phyloP scores from a whole-genome alignment of 768 basidiomycete species.

The Mycena sanguinolenta region DNA sequence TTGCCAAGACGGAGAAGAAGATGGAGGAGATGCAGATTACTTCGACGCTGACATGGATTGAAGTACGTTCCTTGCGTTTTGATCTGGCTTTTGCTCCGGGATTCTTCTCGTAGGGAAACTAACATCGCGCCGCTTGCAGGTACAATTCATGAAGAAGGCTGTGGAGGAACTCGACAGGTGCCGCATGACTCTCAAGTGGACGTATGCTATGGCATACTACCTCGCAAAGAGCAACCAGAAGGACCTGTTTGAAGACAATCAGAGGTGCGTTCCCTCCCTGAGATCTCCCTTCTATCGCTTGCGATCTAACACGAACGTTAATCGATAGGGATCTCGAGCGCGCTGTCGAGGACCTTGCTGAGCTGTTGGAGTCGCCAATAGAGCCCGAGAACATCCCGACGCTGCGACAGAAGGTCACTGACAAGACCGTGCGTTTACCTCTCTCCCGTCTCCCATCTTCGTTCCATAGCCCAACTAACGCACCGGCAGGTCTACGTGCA shows the following conservation, averaged over 20 bases:
- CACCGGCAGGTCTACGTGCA: slow-evolving; percentile 85
- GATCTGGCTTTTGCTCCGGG: background rate
- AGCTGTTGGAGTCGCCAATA: slow-evolving; percentile 91
- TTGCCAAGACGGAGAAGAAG: slow-evolving; percentile 98
- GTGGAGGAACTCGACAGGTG: slow-evolving; percentile 93
- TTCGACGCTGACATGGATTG: slow-evolving; percentile 95
- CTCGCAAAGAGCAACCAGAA: slow-evolving; percentile 92
- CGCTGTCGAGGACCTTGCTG: slow-evolving; percentile 95
- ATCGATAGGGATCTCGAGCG: slow-evolving; percentile 84
- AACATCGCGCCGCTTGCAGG: slow-evolving; percentile 33
- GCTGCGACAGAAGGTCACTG: slow-evolving; percentile 92
- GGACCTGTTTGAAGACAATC: slow-evolving; percentile 97
- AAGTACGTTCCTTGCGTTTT: slow-evolving; percentile 73
- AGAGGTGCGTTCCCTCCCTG: slow-evolving; percentile 66
- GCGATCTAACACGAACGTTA: background rate
- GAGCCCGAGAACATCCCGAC: slow-evolving; percentile 86
- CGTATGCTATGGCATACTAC: slow-evolving; percentile 99
- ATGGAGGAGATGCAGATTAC: slow-evolving; percentile 99
- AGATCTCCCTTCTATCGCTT: background rate
- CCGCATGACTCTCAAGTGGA: slow-evolving; percentile 98
- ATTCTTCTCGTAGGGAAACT: slow-evolving; percentile 1
- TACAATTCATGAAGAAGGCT: slow-evolving; percentile 98
- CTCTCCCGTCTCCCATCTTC: background rate
- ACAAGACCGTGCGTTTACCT: slow-evolving; percentile 81
- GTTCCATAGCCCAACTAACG: background rate